A percentile compares a stretch with the other conserved stretches of the same genome.
phyloP scores from a whole-genome alignment of 345 rosid species.

The Arabis hirsuta region DNA sequence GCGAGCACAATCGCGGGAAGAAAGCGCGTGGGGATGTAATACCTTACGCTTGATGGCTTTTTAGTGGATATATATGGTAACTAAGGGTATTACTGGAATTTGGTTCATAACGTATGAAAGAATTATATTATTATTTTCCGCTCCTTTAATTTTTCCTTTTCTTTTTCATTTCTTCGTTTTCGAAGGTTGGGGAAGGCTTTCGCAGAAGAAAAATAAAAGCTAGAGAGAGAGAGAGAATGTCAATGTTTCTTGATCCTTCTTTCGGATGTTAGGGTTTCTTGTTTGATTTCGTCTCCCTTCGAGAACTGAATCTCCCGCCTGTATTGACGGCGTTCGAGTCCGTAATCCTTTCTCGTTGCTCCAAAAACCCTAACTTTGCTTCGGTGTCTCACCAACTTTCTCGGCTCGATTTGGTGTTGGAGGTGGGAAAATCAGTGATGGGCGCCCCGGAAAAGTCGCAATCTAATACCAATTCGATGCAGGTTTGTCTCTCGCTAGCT shows the following conservation, averaged over 20 bases:
- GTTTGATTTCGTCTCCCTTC: constrained; percentile 30
- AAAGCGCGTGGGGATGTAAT: constrained; percentile 23
- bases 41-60: not conserved
- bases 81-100: constrained; percentile 28
- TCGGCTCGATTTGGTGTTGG: constrained; percentile 41
- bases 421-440: constrained; percentile 57
- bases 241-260: constrained; percentile 30
- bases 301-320: constrained; percentile 45
- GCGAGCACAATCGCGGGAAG: not conserved
- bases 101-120: constrained; percentile 28
- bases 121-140: constrained; percentile 37
- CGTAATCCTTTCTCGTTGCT: constrained; percentile 31
- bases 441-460: constrained; percentile 86
- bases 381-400: constrained; percentile 29
- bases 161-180: constrained; percentile 22
- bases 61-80: not conserved
- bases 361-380: constrained; percentile 62
- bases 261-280: constrained; percentile 32
- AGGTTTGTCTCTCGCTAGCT: constrained; percentile 56
- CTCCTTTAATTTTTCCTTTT: constrained; percentile 5
- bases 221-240: constrained; percentile 37
- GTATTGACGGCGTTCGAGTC: constrained; percentile 24
- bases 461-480: constrained; percentile 80
- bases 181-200: constrained; percentile 40
- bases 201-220: constrained; percentile 32